Conservation (phyloP, 2,329 filamentous ascomycete genomes). For the Ascochyta viciae-villosae region DNA sequence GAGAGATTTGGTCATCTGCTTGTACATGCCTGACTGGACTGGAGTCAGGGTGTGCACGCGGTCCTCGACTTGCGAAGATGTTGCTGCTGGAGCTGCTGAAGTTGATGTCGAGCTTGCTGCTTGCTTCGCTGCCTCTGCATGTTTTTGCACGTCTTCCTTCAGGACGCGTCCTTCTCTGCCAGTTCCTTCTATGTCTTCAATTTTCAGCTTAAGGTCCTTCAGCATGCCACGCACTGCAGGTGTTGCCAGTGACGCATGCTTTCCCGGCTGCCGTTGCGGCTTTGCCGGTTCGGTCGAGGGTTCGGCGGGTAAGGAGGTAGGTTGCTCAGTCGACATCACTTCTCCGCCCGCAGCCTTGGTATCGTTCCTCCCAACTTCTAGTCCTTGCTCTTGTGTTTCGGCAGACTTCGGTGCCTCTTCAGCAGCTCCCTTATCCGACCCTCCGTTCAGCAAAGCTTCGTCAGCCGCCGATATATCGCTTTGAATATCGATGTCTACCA, state of each 20-base stretch:
- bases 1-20: conserved; percentile 91
- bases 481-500: conserved; percentile 94
- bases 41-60: conserved; percentile 73
- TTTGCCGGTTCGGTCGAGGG: conserved; percentile 24
- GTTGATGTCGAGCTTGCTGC: conserved; percentile 35
- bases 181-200: conserved; percentile 79
- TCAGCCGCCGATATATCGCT: conserved; percentile 74
- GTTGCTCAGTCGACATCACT: conserved; percentile 22
- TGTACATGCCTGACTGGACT: conserved; percentile 94
- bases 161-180: conserved; percentile 89
- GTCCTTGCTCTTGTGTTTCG: conserved; percentile 26
- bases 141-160: conserved; percentile 82
- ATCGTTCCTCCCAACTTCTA: conserved; percentile 45
- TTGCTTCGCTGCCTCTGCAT: conserved; percentile 32
- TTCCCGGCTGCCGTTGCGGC: conserved; percentile 57
- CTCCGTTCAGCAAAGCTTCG: conserved; percentile 50
- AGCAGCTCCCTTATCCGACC: conserved; percentile 34
- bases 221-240: conserved; percentile 89
- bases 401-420: conserved; percentile 24
- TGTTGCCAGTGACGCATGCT: conserved; percentile 79
- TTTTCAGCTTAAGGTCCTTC: conserved; percentile 79
- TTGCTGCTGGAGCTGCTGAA: conserved; percentile 35
- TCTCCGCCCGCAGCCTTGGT: conserved; percentile 38
- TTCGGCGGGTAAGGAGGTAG: conserved; percentile 29
- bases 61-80: conserved; percentile 60